Evolutionary conservation across 2,329 filamentous ascomycete genomes (phyloP).

Genomic region (Cryphonectria radicalis): DNA sequence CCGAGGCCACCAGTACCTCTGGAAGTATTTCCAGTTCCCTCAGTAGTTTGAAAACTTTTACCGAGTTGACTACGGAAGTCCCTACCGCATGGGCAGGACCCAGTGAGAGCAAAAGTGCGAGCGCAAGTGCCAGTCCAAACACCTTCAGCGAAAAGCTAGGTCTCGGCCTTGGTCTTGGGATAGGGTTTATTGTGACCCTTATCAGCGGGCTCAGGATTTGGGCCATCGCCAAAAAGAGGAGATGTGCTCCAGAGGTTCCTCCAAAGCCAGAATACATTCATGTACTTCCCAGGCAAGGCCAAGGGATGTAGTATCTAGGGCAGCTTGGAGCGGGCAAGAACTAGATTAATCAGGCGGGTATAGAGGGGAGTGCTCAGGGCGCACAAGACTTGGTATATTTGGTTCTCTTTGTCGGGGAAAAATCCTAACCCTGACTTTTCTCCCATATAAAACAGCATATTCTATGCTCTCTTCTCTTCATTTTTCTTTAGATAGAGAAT

Average conservation of each 20-base stretch:
- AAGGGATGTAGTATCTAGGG: neutral
- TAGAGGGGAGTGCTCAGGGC: neutral
- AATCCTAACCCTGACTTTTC: too few species aligned
- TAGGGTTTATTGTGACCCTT: neutral
- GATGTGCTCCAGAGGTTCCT: neutral
- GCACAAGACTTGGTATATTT: neutral
- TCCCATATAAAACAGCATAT: too few species aligned
- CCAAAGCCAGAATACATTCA: neutral
- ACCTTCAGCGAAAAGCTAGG: neutral
- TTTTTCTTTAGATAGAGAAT: too few species aligned
- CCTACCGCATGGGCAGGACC: neutral
- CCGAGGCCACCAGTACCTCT: neutral
- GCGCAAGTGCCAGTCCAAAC: neutral
- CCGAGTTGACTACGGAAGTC: neutral
- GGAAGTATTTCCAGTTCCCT: neutral
- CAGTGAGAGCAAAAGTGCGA: too few species aligned
- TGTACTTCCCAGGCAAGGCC: neutral
- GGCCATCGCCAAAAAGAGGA: neutral
- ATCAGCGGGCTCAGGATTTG: neutral
- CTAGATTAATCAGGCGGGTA: neutral
- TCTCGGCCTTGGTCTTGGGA: conserved; percentile 4
- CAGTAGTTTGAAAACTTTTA: neutral
- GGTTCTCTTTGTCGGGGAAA: too few species aligned
- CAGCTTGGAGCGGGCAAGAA: neutral
- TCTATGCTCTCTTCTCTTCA: too few species aligned